phyloP scores from a whole-genome alignment of 306 rosid species.

The Pterocarpus macrocarpus region DNA sequence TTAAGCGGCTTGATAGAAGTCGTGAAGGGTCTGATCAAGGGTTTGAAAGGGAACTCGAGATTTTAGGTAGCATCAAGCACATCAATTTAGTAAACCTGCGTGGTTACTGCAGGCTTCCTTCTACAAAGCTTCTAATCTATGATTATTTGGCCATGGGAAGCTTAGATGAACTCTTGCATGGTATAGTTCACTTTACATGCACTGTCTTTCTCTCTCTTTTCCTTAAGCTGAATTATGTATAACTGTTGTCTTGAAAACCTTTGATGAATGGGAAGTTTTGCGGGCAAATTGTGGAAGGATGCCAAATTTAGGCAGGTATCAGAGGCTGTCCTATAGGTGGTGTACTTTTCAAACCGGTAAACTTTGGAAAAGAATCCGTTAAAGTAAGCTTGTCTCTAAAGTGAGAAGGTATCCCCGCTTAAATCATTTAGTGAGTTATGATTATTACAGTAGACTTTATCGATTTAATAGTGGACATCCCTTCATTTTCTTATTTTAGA shows the following conservation, averaged over 20 bases:
- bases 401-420: no score
- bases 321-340: not conserved
- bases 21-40: slow-evolving; percentile 76
- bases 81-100: slow-evolving; percentile 82
- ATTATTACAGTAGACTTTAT: no score
- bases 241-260: not conserved
- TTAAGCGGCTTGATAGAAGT: slow-evolving; percentile 77
- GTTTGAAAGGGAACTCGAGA: slow-evolving; percentile 85
- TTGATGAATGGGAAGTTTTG: no score
- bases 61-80: slow-evolving; percentile 88
- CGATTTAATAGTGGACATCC: not conserved
- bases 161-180: not conserved
- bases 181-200: not conserved
- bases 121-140: slow-evolving; percentile 52
- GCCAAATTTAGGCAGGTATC: not conserved
- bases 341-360: not conserved
- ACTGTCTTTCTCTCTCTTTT: not conserved
- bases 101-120: slow-evolving; percentile 68
- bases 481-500: not conserved
- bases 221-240: not conserved
- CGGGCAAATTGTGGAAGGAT: not conserved
- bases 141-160: slow-evolving; percentile 1
- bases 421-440: no score
- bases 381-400: not conserved
- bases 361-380: not conserved